A percentile compares a stretch with the other conserved stretches of the same genome.
Evolutionary conservation across 345 rosid genomes (phyloP).

Genomic region (Brassica carinata): DNA sequence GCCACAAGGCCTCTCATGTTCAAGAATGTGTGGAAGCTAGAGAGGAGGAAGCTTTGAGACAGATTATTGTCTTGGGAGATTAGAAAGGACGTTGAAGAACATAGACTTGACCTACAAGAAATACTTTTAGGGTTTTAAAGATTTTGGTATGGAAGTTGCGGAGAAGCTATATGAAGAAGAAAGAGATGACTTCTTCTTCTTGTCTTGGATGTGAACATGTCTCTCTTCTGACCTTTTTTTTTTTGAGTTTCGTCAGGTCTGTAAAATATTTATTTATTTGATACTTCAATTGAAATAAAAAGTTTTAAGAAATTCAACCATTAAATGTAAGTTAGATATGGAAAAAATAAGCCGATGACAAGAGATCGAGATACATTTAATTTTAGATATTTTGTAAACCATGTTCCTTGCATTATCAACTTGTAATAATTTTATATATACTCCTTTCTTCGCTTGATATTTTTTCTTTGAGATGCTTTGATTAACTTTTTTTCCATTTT

Average conservation of each 20-base stretch:
- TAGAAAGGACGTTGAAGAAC: conserved; percentile 20
- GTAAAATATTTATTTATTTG: background rate
- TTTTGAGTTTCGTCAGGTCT: conserved; percentile 30
- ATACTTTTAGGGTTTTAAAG: background rate
- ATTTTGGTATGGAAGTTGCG: conserved; percentile 18
- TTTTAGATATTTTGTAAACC: conserved; percentile 18
- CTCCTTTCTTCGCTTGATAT: background rate
- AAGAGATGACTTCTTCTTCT: conserved; percentile 7
- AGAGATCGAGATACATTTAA: background rate
- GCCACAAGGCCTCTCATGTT: conserved; percentile 69
- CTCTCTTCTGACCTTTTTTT: conserved; percentile 20
- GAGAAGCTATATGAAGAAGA: conserved; percentile 19
- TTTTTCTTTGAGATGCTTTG: too few relatives aligned
- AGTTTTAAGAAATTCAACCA: background rate
- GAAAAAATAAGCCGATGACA: background rate
- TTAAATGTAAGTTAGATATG: conserved; percentile 30
- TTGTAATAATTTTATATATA: background rate
- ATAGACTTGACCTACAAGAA: background rate
- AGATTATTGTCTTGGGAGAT: conserved; percentile 34
- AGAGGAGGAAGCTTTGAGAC: conserved; percentile 17
- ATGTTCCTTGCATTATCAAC: conserved; percentile 36
- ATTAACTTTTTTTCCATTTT: background rate
- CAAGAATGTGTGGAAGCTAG: background rate
- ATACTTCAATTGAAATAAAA: background rate
- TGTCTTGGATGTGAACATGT: background rate